Base-by-base conservation (phyloP, 1,139 yeast species). In the Geotrichum fermentans region DNA sequence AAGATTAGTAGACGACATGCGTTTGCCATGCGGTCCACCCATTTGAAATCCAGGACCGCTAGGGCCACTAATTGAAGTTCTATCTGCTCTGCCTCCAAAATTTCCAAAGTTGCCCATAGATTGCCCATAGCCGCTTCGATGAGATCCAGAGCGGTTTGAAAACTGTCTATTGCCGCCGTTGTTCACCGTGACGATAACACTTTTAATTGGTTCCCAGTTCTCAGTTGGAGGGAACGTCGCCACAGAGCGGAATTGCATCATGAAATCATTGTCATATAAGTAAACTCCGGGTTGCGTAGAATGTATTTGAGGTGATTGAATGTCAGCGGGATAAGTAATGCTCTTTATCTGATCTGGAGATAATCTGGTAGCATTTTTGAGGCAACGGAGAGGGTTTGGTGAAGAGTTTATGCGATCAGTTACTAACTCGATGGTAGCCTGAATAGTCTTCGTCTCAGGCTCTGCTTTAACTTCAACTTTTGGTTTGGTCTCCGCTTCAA, bases 191-290 rank as follows among this genome's bases (percentile, higher is more conserved):
- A 57, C 80, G 58, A 79, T 72, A 34, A 55, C 51, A 38, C 52
- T 51, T 44, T 58, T 54, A 38, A 64, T 75, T 63, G 52, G 74
- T 55, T 77, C 82, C 83, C 90, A 87, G 58, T 77, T 81, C 32
- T 77, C 77, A 60, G 85, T 92, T 34, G 80, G 75, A 34, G 76
- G 74, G 59, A 75, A 80, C 48, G 72, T 73, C 48, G 84, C 75
- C 37, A 76, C 73, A 33, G 75, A 73, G 55, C 78, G 80, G 73
- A 92, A 90, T 69, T 88, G 96, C 45, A 82, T 66, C 66, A 92
- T 75, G 70, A 92, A 92, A 41, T 74, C 80, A 26, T 90, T 86
- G 61, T 89, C 95, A 65, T 92, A 92, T 63, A 80, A 74, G 61
- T 74, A 78, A 59, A 74, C 77, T 60, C 73, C 75, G 38, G 72